A percentile compares a stretch with the other conserved stretches of the same genome.
Evolutionary conservation across 495 filamentous ascomycete genomes (phyloP).

Genomic region (Penicillium verhagenii): DNA sequence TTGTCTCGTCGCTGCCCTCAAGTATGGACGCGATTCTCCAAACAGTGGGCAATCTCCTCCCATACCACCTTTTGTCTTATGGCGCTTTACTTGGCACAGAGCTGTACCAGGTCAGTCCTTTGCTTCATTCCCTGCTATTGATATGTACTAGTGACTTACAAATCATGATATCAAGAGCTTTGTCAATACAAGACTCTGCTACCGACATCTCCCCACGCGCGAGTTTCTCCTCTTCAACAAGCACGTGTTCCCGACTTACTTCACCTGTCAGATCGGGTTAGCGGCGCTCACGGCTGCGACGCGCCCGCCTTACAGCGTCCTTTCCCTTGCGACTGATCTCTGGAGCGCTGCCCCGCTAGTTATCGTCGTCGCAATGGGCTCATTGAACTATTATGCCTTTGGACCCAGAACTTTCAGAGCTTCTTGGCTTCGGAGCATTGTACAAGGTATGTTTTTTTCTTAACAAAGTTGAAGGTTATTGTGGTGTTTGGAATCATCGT

Average conservation of each 20-base stretch:
- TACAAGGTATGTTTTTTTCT: constrained; percentile 40
- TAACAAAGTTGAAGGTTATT: no score
- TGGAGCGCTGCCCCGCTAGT: constrained; percentile 38
- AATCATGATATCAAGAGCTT: constrained; percentile 36
- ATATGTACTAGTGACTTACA: no score
- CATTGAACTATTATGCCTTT: constrained; percentile 47
- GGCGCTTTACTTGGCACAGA: constrained; percentile 51
- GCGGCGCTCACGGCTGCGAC: constrained; percentile 45
- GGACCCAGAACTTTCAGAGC: constrained; percentile 46
- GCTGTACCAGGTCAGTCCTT: constrained; percentile 41
- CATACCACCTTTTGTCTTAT: constrained; percentile 52
- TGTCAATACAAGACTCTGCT: constrained; percentile 52
- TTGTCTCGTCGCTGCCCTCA: no score
- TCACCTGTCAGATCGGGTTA: constrained; percentile 43
- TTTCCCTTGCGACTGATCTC: constrained; percentile 32
- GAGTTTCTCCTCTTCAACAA: constrained; percentile 53
- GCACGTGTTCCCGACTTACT: constrained; percentile 55
- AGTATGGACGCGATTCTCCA: constrained; percentile 18
- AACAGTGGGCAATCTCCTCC: constrained; percentile 24
- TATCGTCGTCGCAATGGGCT: constrained; percentile 37
- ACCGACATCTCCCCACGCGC: constrained; percentile 41
- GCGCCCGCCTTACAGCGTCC: constrained; percentile 39
- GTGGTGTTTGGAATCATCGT: not conserved
- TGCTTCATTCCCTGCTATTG: no score
- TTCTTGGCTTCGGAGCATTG: constrained; percentile 42